Evolutionary conservation across 257 asterid species (phyloP).

Genomic region (Gentiana macrophylla): DNA sequence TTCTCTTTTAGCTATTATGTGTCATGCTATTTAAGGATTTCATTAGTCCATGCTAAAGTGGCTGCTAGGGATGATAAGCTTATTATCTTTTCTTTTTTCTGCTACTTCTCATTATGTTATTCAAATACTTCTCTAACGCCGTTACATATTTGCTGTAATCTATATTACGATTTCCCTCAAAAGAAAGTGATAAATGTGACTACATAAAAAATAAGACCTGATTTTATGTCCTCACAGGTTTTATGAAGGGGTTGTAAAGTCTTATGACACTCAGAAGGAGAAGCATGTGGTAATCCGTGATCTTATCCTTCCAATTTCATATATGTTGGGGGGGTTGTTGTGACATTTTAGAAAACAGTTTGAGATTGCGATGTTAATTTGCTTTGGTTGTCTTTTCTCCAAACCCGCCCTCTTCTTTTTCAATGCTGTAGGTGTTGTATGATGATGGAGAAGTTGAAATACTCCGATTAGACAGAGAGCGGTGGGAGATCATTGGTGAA

Average conservation of each 20-base stretch:
- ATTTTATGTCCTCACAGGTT: constrained; percentile 29
- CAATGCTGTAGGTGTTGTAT: constrained; percentile 31
- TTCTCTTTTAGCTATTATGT: no score
- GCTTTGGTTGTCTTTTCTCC: no score
- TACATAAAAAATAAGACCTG: not conserved
- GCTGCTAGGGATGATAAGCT: not conserved
- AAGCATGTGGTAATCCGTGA: constrained; percentile 74
- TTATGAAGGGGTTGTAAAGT: constrained; percentile 82
- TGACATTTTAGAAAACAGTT: no score
- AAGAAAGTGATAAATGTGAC: not conserved
- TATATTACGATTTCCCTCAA: not conserved
- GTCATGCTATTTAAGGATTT: no score
- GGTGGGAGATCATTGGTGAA: constrained; percentile 33
- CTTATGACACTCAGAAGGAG: constrained; percentile 69
- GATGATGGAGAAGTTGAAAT: constrained; percentile 53
- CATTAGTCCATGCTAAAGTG: no score
- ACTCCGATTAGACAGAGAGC: constrained; percentile 41
- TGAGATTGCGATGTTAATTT: no score
- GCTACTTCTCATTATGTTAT: no score
- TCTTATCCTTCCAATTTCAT: constrained; percentile 13
- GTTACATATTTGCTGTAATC: no score
- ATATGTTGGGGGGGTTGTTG: not conserved
- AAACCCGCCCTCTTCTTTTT: not conserved
- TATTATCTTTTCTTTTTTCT: not conserved
- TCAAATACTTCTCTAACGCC: no score